Percentiles rank a stretch among this genome's conserved stretches.
These are phyloP conservation scores for Leccinellum rugosiceps DNA, from an alignment of 768 basidiomycete species.

Conservation along the genomic window DNA sequence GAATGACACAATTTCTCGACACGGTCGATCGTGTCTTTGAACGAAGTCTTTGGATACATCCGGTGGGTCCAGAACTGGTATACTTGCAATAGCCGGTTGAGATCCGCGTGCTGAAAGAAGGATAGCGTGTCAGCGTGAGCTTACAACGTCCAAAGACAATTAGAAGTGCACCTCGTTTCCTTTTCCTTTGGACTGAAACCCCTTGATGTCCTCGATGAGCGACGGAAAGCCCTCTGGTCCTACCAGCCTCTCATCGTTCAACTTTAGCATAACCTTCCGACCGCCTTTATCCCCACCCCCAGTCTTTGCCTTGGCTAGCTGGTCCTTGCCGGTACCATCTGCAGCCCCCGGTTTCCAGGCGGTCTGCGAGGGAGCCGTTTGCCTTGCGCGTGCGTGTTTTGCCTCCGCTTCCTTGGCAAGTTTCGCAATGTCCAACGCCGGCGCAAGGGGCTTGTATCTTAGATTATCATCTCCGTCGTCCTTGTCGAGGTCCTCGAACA, in stretches of 20 bases:
- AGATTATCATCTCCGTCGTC: constrained; percentile 45
- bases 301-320: constrained; percentile 5
- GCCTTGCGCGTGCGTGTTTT: constrained; percentile 40
- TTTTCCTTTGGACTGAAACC: constrained; percentile 82
- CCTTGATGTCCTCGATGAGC: constrained; percentile 71
- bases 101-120: constrained; percentile 62
- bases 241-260: constrained; percentile 77
- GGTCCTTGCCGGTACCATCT: constrained; percentile 17
- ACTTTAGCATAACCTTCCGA: constrained; percentile 41
- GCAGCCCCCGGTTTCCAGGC: constrained; percentile 35
- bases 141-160: neutral
- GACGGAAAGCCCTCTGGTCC: constrained; percentile 75
- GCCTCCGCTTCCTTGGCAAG: constrained; percentile 55
- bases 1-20: constrained; percentile 90
- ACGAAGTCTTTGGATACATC: constrained; percentile 86
- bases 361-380: constrained; percentile 40
- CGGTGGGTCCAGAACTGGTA: constrained; percentile 97
- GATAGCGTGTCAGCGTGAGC: neutral
- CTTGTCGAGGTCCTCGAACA: constrained; percentile 48
- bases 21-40: constrained; percentile 78
- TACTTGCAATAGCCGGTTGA: constrained; percentile 72
- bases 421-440: constrained; percentile 50
- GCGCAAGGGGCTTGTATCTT: constrained; percentile 45
- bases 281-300: constrained; percentile 27
- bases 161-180: constrained; percentile 75